phyloP scores from a whole-genome alignment of 2,329 filamentous ascomycete species.

The Emmonsia crescens region DNA sequence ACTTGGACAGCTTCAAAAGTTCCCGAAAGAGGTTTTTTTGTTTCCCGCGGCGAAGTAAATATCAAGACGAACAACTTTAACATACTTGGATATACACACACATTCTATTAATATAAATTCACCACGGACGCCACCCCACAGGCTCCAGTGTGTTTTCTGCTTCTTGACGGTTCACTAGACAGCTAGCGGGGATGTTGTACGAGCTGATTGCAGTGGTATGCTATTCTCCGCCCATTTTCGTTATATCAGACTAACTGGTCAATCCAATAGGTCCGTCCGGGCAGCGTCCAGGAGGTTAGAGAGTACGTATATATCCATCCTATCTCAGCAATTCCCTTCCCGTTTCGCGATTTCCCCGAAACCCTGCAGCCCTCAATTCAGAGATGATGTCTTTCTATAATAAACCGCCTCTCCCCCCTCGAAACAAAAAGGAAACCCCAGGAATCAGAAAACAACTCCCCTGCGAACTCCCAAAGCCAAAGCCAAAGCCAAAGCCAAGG shows the following conservation, averaged over 20 bases:
- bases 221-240: constrained; percentile 12
- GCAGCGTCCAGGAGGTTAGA: constrained; percentile 83
- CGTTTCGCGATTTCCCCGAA: neutral
- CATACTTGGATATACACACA: neutral
- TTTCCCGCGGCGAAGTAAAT: neutral
- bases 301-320: constrained; percentile 51
- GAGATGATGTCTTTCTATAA: neutral
- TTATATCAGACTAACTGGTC: neutral
- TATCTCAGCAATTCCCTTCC: neutral
- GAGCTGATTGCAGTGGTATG: constrained; percentile 91
- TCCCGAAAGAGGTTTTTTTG: neutral
- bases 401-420: neutral
- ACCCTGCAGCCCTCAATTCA: neutral
- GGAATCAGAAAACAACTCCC: neutral
- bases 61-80: neutral
- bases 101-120: neutral
- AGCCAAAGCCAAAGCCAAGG: neutral
- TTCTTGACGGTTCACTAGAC: neutral
- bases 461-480: too few relatives aligned
- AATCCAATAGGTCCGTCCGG: constrained; percentile 66
- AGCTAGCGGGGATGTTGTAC: constrained; percentile 63
- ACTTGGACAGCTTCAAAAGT: neutral
- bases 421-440: neutral
- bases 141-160: neutral
- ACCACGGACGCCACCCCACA: neutral